phyloP scores from a whole-genome alignment of 768 basidiomycete species.

The Crucibulum laeve region DNA sequence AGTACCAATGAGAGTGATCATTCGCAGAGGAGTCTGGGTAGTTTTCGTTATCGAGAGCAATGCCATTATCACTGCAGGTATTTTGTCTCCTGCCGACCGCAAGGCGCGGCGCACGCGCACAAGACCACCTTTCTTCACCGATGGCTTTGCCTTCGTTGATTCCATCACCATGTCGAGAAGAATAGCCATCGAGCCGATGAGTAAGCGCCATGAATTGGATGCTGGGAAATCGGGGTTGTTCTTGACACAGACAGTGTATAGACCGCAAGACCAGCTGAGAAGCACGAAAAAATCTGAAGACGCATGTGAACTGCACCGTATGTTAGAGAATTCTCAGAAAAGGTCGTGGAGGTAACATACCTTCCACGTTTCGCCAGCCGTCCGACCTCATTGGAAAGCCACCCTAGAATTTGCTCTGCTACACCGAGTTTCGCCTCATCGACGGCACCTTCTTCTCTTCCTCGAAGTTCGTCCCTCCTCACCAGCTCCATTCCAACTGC shows the following conservation, averaged over 20 bases:
- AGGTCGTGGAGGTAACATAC: constrained; percentile 33
- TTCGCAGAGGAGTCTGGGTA: constrained; percentile 31
- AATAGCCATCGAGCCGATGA: constrained; percentile 53
- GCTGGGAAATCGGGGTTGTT: constrained; percentile 39
- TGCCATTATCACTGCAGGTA: constrained; percentile 47
- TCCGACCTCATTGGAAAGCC: constrained; percentile 67
- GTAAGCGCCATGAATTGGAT: constrained; percentile 44
- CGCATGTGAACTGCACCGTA: constrained; percentile 42
- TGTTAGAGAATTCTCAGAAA: constrained; percentile 2
- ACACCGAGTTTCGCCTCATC: constrained; percentile 52
- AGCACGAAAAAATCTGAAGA: constrained; percentile 64
- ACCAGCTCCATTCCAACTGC: constrained; percentile 61
- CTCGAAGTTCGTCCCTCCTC: constrained; percentile 54
- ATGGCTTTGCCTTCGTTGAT: constrained; percentile 46
- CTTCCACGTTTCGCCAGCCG: constrained; percentile 52
- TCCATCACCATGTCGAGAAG: constrained; percentile 60
- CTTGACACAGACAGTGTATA: constrained; percentile 51
- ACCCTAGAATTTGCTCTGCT: constrained; percentile 68
- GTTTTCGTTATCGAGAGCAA: constrained; percentile 50
- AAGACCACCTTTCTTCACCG: constrained; percentile 57
- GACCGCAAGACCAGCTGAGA: constrained; percentile 63
- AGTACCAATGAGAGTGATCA: constrained; percentile 58
- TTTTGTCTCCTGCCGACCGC: constrained; percentile 43
- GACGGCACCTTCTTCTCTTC: constrained; percentile 28
- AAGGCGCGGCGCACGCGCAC: constrained; percentile 63